Evolutionary conservation across 1,139 yeast genomes (phyloP), one percentile per base, ranked within the genome.

Genomic region (Candida labiduridarum): DNA sequence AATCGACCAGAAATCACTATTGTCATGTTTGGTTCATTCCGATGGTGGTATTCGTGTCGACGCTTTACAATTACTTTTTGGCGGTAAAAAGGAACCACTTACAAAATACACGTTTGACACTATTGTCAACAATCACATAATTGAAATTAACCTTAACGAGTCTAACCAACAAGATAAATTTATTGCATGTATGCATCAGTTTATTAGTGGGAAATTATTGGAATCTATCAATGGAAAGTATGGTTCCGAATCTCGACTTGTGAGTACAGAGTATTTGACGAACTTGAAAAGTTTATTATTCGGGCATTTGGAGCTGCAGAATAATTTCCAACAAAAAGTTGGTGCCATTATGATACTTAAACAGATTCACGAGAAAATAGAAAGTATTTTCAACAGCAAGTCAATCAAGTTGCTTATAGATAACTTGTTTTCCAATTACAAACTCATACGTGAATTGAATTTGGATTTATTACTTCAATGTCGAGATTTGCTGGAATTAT

Each of bases 371-470:
- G 44, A 44, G 10, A 44, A 45, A 42, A 14, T 44, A 11, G 33
- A 18, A 27, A 47, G 46, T 45, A 15, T 45, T 2, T 49, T 43
- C 30, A 43, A 45, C 27, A 71, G 72, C 18, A 51, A 55, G 1
- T 56, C 82, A 10, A 62, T 79, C 1, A 69, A 83, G 41, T 61
- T 82, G 12, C 65, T 90, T 42, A 66, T 87, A 25, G 86, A 85
- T 56, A 82, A 82, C 48, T 71, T 89, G 16, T 72, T 84, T 44
- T 87, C 86, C 61, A 85, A 86, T 52, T 91, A 84, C 64, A 91
- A 88, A 51, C 96, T 89, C 61, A 78, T 90, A 10, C 75, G 98
- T 53, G 74, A 76, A 1, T 57, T 64, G 12, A 74, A 91, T 4
- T 76, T 78, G 1, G 60, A 64, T 2, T 59, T 85, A n/a, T 63